phyloP scores from a whole-genome alignment of 2,329 filamentous ascomycete species.

The Rutstroemia sp. region DNA sequence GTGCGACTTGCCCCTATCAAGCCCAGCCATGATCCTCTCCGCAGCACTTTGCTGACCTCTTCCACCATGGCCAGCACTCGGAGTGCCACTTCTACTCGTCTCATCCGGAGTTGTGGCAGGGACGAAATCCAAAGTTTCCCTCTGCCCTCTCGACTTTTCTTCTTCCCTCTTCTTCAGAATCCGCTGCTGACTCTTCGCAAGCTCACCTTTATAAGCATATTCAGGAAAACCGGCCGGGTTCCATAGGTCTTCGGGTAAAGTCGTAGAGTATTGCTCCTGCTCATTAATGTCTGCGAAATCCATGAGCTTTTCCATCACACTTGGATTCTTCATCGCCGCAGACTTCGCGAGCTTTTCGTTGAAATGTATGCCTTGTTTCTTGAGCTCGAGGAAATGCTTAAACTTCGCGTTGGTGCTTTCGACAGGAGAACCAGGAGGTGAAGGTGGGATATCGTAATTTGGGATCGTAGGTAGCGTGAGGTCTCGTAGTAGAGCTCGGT shows the following conservation, averaged over 20 bases:
- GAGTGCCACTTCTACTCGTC: conserved; percentile 20
- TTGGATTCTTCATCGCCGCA: conserved; percentile 62
- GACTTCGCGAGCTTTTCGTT: conserved; percentile 65
- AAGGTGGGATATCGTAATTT: conserved; percentile 67
- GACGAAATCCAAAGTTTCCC: conserved; percentile 29
- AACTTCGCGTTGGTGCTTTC: conserved; percentile 56
- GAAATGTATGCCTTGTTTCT: conserved; percentile 70
- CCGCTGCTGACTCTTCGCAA: conserved; percentile 40
- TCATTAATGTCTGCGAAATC: conserved; percentile 54
- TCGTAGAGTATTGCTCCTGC: conserved; percentile 58
- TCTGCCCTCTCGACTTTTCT: conserved; percentile 25
- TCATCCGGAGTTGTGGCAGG: conserved; percentile 22
- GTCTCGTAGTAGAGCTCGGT: conserved; percentile 57
- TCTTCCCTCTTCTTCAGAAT: conserved; percentile 27
- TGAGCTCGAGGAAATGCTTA: conserved; percentile 67
- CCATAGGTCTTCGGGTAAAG: conserved; percentile 49
- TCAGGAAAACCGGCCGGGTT: conserved; percentile 48
- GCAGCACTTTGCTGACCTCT: conserved; percentile 25
- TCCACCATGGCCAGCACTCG: conserved; percentile 12
- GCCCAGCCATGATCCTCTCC: conserved; percentile 30
- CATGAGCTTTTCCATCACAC: conserved; percentile 64
- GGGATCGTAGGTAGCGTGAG: conserved; percentile 67
- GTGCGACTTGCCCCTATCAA: conserved; percentile 27
- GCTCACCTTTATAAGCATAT: conserved; percentile 43
- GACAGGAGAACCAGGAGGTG: conserved; percentile 56